Conservation (phyloP, 441 rosid species). For the Mallotus repandus region DNA sequence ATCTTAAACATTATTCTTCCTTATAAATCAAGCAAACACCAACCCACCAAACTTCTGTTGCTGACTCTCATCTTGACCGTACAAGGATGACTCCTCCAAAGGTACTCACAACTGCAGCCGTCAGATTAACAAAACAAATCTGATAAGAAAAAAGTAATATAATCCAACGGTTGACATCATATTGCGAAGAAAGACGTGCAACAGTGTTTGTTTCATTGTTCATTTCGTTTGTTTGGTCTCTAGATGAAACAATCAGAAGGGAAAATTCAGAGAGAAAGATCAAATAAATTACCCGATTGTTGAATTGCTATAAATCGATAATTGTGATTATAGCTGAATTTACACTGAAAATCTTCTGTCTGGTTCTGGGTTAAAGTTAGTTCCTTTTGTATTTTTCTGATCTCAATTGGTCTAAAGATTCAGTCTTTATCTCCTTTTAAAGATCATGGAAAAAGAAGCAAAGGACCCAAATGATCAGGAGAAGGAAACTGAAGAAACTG, state of each 20-base stretch:
- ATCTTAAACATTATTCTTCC: constrained; percentile 7
- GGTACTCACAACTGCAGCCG: constrained; percentile 12
- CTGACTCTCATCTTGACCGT: constrained; percentile 10
- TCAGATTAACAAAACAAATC: background rate
- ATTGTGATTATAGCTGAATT: background rate
- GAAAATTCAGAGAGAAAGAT: background rate
- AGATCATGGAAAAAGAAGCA: constrained; percentile 48
- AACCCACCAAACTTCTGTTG: constrained; percentile 19
- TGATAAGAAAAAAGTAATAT: background rate
- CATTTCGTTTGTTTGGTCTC: background rate
- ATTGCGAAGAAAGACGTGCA: background rate
- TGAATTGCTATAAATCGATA: background rate
- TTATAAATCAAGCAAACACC: constrained; percentile 18
- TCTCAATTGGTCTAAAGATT: background rate
- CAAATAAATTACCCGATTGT: background rate
- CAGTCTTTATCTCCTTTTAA: background rate
- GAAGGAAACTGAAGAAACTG: constrained; percentile 45
- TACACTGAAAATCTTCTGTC: background rate
- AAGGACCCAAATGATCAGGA: constrained; percentile 32
- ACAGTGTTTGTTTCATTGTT: no score
- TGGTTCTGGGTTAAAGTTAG: background rate
- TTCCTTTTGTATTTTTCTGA: background rate
- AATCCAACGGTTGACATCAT: constrained; percentile 19
- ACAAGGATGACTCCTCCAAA: background rate
- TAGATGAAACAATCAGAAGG: background rate